A percentile compares a stretch with the other conserved stretches of the same genome.
Evolutionary conservation across 169 alveolate genomes (phyloP).

Genomic region (Eimeria tenella): DNA sequence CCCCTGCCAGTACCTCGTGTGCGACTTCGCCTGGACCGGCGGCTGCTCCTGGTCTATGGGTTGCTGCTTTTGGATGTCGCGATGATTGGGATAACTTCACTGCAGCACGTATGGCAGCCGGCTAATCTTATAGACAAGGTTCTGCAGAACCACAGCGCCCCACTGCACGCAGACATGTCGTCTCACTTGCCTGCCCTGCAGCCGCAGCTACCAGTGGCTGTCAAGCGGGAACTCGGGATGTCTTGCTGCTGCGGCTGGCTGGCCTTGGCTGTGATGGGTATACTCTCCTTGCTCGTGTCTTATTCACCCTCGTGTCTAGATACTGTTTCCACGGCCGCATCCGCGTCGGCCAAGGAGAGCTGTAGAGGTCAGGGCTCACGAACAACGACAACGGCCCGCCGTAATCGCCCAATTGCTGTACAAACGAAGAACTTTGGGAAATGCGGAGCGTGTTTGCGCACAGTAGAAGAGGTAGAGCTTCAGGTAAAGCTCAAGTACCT

Average conservation of each 20-base stretch:
- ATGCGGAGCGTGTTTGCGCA: conserved; percentile 37
- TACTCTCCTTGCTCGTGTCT: conserved; percentile 61
- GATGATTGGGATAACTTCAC: conserved; percentile 71
- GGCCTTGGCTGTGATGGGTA: conserved; percentile 72
- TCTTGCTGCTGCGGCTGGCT: conserved; percentile 79
- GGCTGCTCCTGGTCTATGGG: conserved; percentile 65
- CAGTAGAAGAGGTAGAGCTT: conserved; percentile 45
- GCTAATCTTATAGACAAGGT: conserved; percentile 75
- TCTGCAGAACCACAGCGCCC: conserved; percentile 55
- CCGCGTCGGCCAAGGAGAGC: not conserved
- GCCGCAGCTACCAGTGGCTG: conserved; percentile 67
- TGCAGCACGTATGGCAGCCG: conserved; percentile 76
- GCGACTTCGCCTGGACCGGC: conserved; percentile 58
- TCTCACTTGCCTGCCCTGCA: conserved; percentile 5
- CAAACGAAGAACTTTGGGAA: not conserved
- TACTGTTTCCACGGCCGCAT: not conserved
- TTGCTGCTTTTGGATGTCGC: conserved; percentile 71
- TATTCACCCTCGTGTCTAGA: conserved; percentile 25
- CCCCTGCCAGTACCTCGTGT: not conserved
- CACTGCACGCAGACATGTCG: not conserved
- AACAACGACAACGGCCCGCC: not conserved
- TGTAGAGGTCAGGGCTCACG: not conserved
- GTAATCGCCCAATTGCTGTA: not conserved
- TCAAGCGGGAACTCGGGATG: conserved; percentile 76
- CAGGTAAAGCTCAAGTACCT: conserved; percentile 50